Evolutionary conservation across 1,139 yeast genomes (phyloP).

Genomic region (Diutina pseudorugosa): DNA sequence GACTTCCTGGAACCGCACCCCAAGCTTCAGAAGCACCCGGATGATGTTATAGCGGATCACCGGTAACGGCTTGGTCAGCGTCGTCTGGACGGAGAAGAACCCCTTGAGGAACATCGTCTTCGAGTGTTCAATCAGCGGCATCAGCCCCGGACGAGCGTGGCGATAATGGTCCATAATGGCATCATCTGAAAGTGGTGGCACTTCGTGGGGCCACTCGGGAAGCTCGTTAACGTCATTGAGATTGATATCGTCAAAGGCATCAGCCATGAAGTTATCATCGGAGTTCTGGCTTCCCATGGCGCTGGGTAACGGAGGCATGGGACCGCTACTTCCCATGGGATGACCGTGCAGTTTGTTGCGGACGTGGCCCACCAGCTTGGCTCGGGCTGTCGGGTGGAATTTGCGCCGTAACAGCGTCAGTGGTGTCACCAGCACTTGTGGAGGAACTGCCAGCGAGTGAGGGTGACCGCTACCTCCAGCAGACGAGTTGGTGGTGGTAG

Average conservation of each 20-base stretch:
- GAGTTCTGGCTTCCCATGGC: slow-evolving; percentile 29
- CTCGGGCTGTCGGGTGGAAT: slow-evolving; percentile 77
- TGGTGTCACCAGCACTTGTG: background rate
- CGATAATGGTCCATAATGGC: slow-evolving; percentile 58
- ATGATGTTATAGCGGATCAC: slow-evolving; percentile 81
- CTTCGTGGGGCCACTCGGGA: slow-evolving; percentile 5
- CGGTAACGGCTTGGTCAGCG: slow-evolving; percentile 86
- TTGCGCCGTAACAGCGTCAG: slow-evolving; percentile 4
- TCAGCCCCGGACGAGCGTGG: slow-evolving; percentile 59
- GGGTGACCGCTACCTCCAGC: slow-evolving; percentile 4
- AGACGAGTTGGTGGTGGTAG: too few relatives aligned
- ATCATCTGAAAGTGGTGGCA: slow-evolving; percentile 36
- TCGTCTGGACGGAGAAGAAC: slow-evolving; percentile 88
- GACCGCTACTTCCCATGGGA: slow-evolving; percentile 11
- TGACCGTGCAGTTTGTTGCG: slow-evolving; percentile 38
- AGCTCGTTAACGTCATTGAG: slow-evolving; percentile 19
- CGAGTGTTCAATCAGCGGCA: slow-evolving; percentile 93
- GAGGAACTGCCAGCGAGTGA: slow-evolving; percentile 4
- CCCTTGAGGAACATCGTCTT: slow-evolving; percentile 88
- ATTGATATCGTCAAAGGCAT: slow-evolving; percentile 56
- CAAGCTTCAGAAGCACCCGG: slow-evolving; percentile 61
- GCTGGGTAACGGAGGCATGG: slow-evolving; percentile 29
- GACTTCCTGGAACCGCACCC: slow-evolving; percentile 79
- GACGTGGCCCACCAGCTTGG: slow-evolving; percentile 76
- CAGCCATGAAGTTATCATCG: slow-evolving; percentile 27